Percentiles rank a stretch among this genome's conserved stretches.
phyloP scores from a whole-genome alignment of 2,329 filamentous ascomycete genomes.

The Diaporthe sp. region DNA sequence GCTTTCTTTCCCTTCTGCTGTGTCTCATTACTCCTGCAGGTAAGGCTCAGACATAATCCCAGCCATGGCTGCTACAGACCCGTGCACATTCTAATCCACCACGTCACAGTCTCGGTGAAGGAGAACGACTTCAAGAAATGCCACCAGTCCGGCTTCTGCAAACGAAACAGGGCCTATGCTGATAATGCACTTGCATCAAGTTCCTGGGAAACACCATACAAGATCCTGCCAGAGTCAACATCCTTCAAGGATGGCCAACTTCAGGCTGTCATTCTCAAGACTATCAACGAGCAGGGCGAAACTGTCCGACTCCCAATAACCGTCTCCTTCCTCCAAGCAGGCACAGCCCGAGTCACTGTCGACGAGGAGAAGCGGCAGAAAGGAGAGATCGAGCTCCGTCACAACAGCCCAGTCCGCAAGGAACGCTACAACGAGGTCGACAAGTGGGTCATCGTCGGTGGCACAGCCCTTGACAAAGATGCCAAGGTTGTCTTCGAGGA shows the following conservation, averaged over 20 bases:
- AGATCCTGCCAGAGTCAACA: slow-evolving; percentile 78
- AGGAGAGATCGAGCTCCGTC: slow-evolving; percentile 88
- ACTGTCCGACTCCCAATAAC: slow-evolving; percentile 85
- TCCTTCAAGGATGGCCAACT: slow-evolving; percentile 85
- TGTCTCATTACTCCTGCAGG: slow-evolving; percentile 75
- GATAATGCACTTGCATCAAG: slow-evolving; percentile 78
- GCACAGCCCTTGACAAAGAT: slow-evolving; percentile 78
- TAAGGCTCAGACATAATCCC: slow-evolving; percentile 55
- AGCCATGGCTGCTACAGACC: neutral
- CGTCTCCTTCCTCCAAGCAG: slow-evolving; percentile 90
- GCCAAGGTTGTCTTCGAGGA: slow-evolving; percentile 77
- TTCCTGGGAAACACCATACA: slow-evolving; percentile 85
- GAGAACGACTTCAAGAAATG: slow-evolving; percentile 98
- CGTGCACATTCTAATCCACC: slow-evolving; percentile 2
- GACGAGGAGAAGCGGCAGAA: slow-evolving; percentile 94
- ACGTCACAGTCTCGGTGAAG: slow-evolving; percentile 81
- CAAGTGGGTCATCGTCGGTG: slow-evolving; percentile 88
- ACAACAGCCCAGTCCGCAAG: slow-evolving; percentile 87
- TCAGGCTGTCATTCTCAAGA: slow-evolving; percentile 86
- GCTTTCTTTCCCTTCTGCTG: slow-evolving; percentile 70
- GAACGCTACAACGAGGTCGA: slow-evolving; percentile 95
- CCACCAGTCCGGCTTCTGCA: slow-evolving; percentile 96
- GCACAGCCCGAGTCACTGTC: slow-evolving; percentile 86
- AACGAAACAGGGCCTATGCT: slow-evolving; percentile 91
- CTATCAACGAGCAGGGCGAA: slow-evolving; percentile 73